Base-by-base conservation (phyloP, 768 basidiomycete genomes). In the Dictyophora rubrovolvata region DNA sequence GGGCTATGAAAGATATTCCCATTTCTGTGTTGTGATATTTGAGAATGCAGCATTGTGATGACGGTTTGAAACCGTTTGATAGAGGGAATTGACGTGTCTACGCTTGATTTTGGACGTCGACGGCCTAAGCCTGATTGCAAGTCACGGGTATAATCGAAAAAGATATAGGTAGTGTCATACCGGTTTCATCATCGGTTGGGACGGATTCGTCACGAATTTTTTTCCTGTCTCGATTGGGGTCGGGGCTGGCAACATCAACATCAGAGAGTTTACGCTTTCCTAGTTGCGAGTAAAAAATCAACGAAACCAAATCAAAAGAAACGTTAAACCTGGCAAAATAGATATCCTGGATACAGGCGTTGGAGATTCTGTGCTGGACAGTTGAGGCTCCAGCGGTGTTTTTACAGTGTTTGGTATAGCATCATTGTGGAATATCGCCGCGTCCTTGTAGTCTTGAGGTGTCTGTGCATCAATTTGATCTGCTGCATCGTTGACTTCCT, bases 1-100 rank as follows among this genome's bases (percentile, higher is more conserved):
- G 93, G 93, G 64, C 88, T 87, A 65, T 89, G 86, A 67, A 95
- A 95, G 56, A 95, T 88, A 62, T 85, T 90, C 54, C 90, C 93
- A 64, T 89, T 88, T 37, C 89, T 83, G 67, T 93, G 90, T 65
- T 85, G 83, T 1, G 86, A 85, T 61, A 95, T 92, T 61, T 86
- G 83, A 14, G 84, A 82, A 66, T 91, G 86, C 33, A 95, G 76
- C 77, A 89, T 82, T 58, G 78, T 77, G 54, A 96, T 89, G 42
- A 93, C 82, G 55, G 80, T 84, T 68, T 93, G 87, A 68, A 92
- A 92, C 34, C 80, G 80, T 62, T 87, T 89, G 66, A 53, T 56
- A 33, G 57, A 52, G n/a, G 52, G 33, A 14, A 59, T 55, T n/a
- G 59, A 58, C 23, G 64, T 58, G 11, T 59, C 57, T 12, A 42